Base-by-base conservation (phyloP, 345 rosid genomes). In the Lenwebbia sp. region DNA sequence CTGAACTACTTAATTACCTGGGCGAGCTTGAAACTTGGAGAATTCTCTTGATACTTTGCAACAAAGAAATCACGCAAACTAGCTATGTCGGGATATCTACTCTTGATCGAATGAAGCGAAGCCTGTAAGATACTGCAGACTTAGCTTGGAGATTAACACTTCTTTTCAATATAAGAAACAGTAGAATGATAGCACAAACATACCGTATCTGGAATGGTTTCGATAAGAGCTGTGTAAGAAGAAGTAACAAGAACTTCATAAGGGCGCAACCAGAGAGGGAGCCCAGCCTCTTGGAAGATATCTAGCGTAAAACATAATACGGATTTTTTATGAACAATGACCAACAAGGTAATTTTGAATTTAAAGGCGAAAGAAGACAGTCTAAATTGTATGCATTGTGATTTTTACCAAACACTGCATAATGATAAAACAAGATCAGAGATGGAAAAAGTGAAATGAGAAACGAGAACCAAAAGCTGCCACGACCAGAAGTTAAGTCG, bases 251-350 rank as follows among this genome's bases (percentile, higher is more conserved):
- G 89, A 76, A 98, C 99, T 91, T 98, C 99, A 81, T 96, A 96
- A 83, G 99, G 98, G 47, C 98, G 97, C 88, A 98, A 91, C 99
- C 99, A 98, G 84, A 98, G 96, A 53, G 99, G 99, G 83, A 98
- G 95, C 86, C 99, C 99, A 86, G 99, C 99, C 95, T 98, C 99
- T 90, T 96, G 99, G 88, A 98, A 95, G 91, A 98, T 98, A 91
- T 98, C 99, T 98, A 93, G 83, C 74, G 89, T 88, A 41, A 76
- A 86, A 84, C 81, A 37, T 70, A 70, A 70, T 70, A 70, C 10
- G 81, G 13, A 19, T 70, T 37, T 62, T 10, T 37, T 17, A 70
- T 33, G 47, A 70, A 70, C 13, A 21, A 70, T 19, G 25, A 70
- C 47, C 81, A 83, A 88, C 81, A 57, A 50, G 82, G 57, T 78